Evolutionary conservation across 768 basidiomycete genomes (phyloP).

Genomic region (Dendrothele bispora): DNA sequence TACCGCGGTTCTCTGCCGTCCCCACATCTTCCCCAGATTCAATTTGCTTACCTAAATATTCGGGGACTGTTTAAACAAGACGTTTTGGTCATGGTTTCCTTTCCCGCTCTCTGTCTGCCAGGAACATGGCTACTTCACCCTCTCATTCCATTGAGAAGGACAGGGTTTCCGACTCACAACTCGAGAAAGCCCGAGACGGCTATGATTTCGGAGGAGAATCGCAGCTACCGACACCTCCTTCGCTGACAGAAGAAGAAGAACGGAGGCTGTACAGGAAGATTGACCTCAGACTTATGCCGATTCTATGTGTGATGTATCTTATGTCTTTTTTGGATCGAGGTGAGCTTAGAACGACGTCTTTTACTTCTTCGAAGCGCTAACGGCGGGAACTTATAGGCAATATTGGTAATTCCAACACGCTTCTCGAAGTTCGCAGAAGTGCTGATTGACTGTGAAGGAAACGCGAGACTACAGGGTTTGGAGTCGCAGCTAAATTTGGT

Average conservation of each 20-base stretch:
- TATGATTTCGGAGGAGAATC: conserved; percentile 4
- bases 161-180: neutral
- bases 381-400: conserved; percentile 40
- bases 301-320: conserved; percentile 59
- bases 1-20: too few relatives aligned
- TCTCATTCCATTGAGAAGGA: conserved; percentile 2
- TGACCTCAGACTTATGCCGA: conserved; percentile 57
- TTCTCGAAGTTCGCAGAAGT: neutral
- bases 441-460: conserved; percentile 36
- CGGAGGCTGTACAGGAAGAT: conserved; percentile 57
- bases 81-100: too few relatives aligned
- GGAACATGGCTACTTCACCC: conserved; percentile 1
- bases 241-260: conserved; percentile 49
- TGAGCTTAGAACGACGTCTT: conserved; percentile 17
- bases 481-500: conserved; percentile 52
- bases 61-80: too few relatives aligned
- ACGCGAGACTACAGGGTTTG: conserved; percentile 68
- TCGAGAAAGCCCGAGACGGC: neutral
- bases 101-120: too few relatives aligned
- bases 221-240: conserved; percentile 29
- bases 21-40: too few relatives aligned
- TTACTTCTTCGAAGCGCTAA: neutral
- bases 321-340: conserved; percentile 67
- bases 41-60: too few relatives aligned
- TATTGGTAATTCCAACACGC: conserved; percentile 40